Percentiles rank a stretch among this genome's conserved stretches.
phyloP scores from a whole-genome alignment of 2,329 filamentous ascomycete genomes.

The Fusarium lateritium region DNA sequence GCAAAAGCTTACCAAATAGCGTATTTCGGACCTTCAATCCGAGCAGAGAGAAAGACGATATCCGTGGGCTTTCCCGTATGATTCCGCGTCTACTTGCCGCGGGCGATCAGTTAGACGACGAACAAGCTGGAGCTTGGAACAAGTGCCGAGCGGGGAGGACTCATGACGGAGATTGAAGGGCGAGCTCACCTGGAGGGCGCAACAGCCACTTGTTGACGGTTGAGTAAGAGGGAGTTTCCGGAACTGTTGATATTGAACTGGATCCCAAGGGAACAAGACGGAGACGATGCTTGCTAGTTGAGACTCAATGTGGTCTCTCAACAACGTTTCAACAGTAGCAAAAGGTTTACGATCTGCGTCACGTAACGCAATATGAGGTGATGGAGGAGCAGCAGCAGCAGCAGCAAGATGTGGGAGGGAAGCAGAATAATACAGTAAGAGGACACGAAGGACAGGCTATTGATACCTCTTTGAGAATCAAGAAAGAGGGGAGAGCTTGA shows the following conservation, averaged over 20 bases:
- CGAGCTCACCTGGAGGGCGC: conserved; percentile 24
- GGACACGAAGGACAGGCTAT: conserved; percentile 26
- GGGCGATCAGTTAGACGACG: conserved; percentile 14
- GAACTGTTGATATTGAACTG: conserved; percentile 15
- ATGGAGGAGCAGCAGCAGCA: conserved; percentile 12
- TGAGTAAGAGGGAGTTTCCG: conserved; percentile 29
- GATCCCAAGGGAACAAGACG: conserved; percentile 22
- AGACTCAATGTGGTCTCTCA: conserved; percentile 20
- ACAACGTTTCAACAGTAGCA: conserved; percentile 18
- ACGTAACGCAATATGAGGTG: conserved; percentile 21
- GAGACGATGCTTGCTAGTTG: conserved; percentile 6
- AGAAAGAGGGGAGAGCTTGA: conserved; percentile 18
- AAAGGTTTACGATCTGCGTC: conserved; percentile 39
- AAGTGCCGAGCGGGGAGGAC: conserved; percentile 15
- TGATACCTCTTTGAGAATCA: conserved; percentile 34
- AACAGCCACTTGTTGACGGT: conserved; percentile 31
- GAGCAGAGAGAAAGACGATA: conserved; percentile 37
- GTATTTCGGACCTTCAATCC: conserved; percentile 31
- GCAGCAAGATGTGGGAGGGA: conserved; percentile 33
- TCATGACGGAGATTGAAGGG: conserved; percentile 34
- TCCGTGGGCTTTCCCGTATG: conserved; percentile 24
- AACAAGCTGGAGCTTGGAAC: conserved; percentile 8
- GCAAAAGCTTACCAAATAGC: conserved; percentile 41
- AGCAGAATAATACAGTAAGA: conserved; percentile 25
- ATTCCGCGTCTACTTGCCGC: conserved; percentile 34